A percentile compares a stretch with the other conserved stretches of the same genome.
Evolutionary conservation across 2,329 filamentous ascomycete genomes (phyloP).

Genomic region (Coccinonectria pachysandricola): DNA sequence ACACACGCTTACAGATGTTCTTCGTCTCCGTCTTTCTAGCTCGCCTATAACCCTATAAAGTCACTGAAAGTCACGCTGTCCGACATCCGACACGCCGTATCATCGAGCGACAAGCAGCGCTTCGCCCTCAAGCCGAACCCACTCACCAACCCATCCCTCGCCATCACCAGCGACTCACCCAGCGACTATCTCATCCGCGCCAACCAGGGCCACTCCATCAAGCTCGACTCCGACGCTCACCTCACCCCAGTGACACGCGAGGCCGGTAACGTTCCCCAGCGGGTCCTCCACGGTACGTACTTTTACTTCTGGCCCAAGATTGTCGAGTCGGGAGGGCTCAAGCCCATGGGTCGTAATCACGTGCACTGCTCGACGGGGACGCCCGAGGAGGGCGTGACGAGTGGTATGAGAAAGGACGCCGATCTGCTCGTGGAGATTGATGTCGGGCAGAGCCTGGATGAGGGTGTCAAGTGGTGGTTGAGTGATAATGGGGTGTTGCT

Average conservation of each 20-base stretch:
- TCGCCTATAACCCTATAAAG: conserved; percentile 48
- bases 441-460: conserved; percentile 52
- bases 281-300: conserved; percentile 82
- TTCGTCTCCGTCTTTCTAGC: conserved; percentile 30
- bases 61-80: conserved; percentile 62
- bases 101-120: conserved; percentile 78
- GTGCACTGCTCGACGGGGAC: conserved; percentile 80
- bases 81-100: conserved; percentile 62
- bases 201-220: conserved; percentile 88
- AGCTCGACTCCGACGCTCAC: conserved; percentile 58
- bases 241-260: conserved; percentile 57
- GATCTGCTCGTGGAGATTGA: conserved; percentile 73
- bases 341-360: conserved; percentile 74
- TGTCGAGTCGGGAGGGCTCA: conserved; percentile 63
- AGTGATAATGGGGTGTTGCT: conserved; percentile 72
- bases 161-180: conserved; percentile 34
- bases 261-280: conserved; percentile 46
- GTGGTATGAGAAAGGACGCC: conserved; percentile 69
- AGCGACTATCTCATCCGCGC: conserved; percentile 79
- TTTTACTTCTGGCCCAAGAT: conserved; percentile 71
- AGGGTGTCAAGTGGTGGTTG: conserved; percentile 61
- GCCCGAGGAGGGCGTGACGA: conserved; percentile 52
- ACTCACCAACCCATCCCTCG: conserved; percentile 14
- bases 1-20: no score
- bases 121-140: conserved; percentile 62